Base-by-base conservation (phyloP, 164 flowering plant species). In the Euptelea pleiosperma region DNA sequence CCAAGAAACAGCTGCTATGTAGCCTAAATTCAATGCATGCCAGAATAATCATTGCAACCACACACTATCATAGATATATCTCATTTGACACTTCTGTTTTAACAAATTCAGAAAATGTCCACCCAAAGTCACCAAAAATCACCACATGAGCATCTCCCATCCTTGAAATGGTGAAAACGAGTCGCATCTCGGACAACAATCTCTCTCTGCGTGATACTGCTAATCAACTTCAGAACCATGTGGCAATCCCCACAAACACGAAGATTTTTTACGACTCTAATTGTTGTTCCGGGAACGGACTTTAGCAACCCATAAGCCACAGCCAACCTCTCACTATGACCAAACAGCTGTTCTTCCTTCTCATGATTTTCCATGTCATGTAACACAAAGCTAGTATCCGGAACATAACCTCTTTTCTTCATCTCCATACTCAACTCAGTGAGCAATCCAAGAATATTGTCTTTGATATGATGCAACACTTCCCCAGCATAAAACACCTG, bases 51-150 rank as follows among this genome's bases (percentile, higher is more conserved):
- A n/a, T n/a, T n/a, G n/a, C n/a, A n/a, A n/a, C n/a, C n/a, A n/a
- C n/a, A n/a, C n/a, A n/a, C n/a, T n/a, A n/a, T n/a, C n/a, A n/a
- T n/a, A n/a, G n/a, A n/a, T n/a, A n/a, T n/a, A n/a, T n/a, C n/a
- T n/a, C n/a, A n/a, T n/a, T n/a, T n/a, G n/a, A n/a, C n/a, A n/a
- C n/a, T n/a, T n/a, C n/a, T n/a, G n/a, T n/a, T n/a, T n/a, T n/a
- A n/a, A n/a, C n/a, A n/a, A n/a, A n/a, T n/a, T n/a, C n/a, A n/a
- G n/a, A n/a, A n/a, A n/a, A n/a, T n/a, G n/a, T n/a, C n/a, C n/a
- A n/a, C n/a, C n/a, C n/a, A n/a, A n/a, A n/a, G n/a, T 68, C 45
- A 89, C 94, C 88, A 89, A 63, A 89, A 86, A 55, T 85, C 87
- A 49, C 72, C 67, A 75, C 96, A 89, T 2, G 87, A 84, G 66